phyloP scores from a whole-genome alignment of 2,329 filamentous ascomycete species.

The Cordyceps tenuipes region DNA sequence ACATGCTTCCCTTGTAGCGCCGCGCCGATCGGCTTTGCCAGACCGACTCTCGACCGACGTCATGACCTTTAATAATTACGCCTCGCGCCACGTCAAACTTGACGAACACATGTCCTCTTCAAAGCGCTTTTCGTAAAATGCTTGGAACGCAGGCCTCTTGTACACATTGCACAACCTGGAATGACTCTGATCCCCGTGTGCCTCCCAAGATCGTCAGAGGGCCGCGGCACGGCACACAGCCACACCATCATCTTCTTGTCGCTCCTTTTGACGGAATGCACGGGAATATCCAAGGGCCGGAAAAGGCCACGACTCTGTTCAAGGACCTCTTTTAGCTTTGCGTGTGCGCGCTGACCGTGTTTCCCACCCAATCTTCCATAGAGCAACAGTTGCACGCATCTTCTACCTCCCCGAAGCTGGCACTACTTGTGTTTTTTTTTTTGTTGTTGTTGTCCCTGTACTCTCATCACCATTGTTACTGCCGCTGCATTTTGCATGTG shows the following conservation, averaged over 20 bases:
- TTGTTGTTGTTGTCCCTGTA: background rate
- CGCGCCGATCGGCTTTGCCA: background rate
- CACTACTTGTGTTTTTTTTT: background rate
- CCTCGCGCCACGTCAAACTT: background rate
- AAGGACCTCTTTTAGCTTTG: background rate
- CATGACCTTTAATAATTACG: background rate
- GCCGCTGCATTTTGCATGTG: background rate
- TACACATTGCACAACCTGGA: background rate
- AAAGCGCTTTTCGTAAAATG: background rate
- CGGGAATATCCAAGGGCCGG: background rate
- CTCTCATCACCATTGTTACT: background rate
- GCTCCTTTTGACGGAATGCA: background rate
- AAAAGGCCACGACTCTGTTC: background rate
- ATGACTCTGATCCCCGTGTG: background rate
- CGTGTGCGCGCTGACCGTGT: background rate
- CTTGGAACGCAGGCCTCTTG: background rate
- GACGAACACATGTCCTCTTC: background rate
- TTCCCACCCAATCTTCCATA: background rate
- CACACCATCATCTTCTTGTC: background rate
- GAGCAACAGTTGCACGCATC: background rate
- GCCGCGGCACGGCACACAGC: background rate
- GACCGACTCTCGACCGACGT: background rate
- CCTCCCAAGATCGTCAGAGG: background rate
- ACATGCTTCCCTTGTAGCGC: background rate
- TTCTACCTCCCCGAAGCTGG: background rate